Conservation (phyloP, 2,329 filamentous ascomycete genomes). For the Arthroderma uncinatum region DNA sequence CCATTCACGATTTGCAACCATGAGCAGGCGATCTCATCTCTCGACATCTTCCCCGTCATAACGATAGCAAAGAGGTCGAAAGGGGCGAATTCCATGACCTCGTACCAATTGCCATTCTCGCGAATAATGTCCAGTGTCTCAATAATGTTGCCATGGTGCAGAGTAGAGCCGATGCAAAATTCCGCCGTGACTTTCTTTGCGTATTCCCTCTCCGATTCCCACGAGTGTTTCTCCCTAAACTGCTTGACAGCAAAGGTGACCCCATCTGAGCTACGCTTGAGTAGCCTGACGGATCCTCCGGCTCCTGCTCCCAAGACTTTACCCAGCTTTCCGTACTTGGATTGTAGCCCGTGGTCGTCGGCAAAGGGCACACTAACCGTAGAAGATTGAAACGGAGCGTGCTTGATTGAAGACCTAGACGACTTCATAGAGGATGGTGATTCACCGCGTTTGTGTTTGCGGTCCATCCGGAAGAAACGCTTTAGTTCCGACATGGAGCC, state of each 20-base stretch:
- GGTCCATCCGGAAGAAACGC: slow-evolving; percentile 76
- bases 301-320: slow-evolving; percentile 88
- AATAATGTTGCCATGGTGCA: slow-evolving; percentile 97
- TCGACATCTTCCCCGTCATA: slow-evolving; percentile 95
- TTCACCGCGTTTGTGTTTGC: slow-evolving; percentile 52
- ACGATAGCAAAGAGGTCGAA: slow-evolving; percentile 95
- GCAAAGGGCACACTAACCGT: slow-evolving; percentile 63
- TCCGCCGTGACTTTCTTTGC: slow-evolving; percentile 97
- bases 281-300: slow-evolving; percentile 82
- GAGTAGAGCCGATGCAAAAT: slow-evolving; percentile 92
- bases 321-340: slow-evolving; percentile 92
- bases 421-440: slow-evolving; percentile 51
- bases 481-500: slow-evolving; percentile 91
- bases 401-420: slow-evolving; percentile 41
- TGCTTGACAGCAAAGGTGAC: slow-evolving; percentile 97
- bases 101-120: slow-evolving; percentile 89
- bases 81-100: slow-evolving; percentile 98
- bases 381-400: slow-evolving; percentile 43
- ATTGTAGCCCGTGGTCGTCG: slow-evolving; percentile 80
- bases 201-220: slow-evolving; percentile 91
- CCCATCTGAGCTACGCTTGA: slow-evolving; percentile 86
- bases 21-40: slow-evolving; percentile 79
- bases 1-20: slow-evolving; percentile 93
- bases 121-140: slow-evolving; percentile 95
- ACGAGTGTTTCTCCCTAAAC: slow-evolving; percentile 80